phyloP scores from a whole-genome alignment of 1,284 basidiomycete genomes.

The Lentinus polychrous region DNA sequence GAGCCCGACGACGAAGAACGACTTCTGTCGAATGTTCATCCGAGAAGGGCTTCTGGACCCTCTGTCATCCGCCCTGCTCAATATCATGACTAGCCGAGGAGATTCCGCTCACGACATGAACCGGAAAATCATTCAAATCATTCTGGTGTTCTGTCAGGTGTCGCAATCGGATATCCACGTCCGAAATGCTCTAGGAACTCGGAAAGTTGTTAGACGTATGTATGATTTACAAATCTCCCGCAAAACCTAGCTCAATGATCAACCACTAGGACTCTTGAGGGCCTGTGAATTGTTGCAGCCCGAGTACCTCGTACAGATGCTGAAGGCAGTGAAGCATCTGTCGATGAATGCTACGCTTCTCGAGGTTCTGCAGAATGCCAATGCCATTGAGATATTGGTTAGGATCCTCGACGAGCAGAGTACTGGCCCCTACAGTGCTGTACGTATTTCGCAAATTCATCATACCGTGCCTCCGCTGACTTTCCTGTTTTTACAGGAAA shows the following conservation, averaged over 20 bases:
- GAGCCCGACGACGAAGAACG: constrained; percentile 93
- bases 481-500: constrained; percentile 54
- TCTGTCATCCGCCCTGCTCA: constrained; percentile 81
- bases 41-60: constrained; percentile 93
- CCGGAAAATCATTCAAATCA: constrained; percentile 83
- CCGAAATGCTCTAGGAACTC: constrained; percentile 82
- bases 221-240: constrained; percentile 16
- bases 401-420: constrained; percentile 79
- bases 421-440: constrained; percentile 75
- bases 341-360: constrained; percentile 88
- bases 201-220: constrained; percentile 86
- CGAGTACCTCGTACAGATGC: constrained; percentile 79
- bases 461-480: not conserved
- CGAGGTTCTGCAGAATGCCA: constrained; percentile 93
- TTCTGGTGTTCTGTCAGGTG: constrained; percentile 92
- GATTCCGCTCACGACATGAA: constrained; percentile 70
- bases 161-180: constrained; percentile 92
- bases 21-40: constrained; percentile 98
- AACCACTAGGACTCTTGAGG: constrained; percentile 62
- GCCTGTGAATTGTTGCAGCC: constrained; percentile 81
- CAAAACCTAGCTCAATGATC: not conserved
- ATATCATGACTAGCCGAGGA: constrained; percentile 76
- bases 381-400: constrained; percentile 88
- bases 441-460: constrained; percentile 31
- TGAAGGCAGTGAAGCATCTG: constrained; percentile 94